Evolutionary conservation across 257 asterid genomes (phyloP).

Genomic region (Nicotiana noctiflora): DNA sequence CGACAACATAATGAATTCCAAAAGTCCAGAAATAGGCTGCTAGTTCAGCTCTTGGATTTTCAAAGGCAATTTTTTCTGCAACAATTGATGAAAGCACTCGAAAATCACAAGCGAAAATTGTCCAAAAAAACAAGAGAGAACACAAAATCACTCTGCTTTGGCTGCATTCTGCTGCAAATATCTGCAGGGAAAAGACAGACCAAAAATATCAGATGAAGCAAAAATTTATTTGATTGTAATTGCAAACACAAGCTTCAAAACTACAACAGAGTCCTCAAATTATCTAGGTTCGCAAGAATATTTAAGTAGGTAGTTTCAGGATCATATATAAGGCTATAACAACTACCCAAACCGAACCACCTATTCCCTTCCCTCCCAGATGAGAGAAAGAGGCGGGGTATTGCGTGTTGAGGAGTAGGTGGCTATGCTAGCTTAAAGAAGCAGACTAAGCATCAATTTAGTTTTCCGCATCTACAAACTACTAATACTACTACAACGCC

Average conservation of each 20-base stretch:
- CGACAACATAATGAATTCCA: neutral
- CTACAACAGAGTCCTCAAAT: neutral
- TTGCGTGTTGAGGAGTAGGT: neutral
- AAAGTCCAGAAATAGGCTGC: neutral
- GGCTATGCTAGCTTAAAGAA: neutral
- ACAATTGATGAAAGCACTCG: neutral
- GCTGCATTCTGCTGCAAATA: slow-evolving; percentile 11
- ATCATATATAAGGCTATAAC: neutral
- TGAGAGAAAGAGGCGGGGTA: neutral
- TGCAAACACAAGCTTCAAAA: neutral
- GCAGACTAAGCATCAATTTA: neutral
- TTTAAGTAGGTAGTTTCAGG: neutral
- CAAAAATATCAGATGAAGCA: neutral
- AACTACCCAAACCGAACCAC: neutral
- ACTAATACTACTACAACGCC: too few relatives aligned
- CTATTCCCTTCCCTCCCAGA: neutral
- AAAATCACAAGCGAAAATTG: neutral
- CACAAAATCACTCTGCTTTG: slow-evolving; percentile 6
- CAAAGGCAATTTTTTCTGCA: neutral
- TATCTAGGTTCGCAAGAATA: neutral
- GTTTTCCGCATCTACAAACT: neutral
- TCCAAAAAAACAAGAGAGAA: neutral
- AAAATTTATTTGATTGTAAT: neutral
- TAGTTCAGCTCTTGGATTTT: neutral
- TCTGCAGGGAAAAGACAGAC: neutral